Percentiles rank a stretch among this genome's conserved stretches.
phyloP scores from a whole-genome alignment of 2,329 filamentous ascomycete genomes.

The Hortaea sp. region DNA sequence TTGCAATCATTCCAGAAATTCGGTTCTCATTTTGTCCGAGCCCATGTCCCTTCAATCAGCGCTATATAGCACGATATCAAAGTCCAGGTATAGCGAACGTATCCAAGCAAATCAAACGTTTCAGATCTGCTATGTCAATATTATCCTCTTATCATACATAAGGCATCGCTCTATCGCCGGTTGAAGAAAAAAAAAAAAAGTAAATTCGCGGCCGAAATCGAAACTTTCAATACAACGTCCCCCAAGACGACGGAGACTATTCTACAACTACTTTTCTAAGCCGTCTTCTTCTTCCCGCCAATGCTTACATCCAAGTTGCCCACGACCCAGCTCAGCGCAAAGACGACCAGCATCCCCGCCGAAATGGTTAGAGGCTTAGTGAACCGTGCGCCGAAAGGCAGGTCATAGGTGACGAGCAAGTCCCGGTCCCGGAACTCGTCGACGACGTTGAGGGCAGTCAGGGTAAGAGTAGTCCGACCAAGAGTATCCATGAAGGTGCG shows the following conservation, averaged over 20 bases:
- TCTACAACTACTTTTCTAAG: background rate
- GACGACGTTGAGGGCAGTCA: conserved; percentile 77
- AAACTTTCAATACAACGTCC: too few relatives aligned
- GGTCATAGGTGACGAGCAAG: conserved; percentile 79
- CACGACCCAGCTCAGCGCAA: conserved; percentile 62
- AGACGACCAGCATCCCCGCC: conserved; percentile 60
- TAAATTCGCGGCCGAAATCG: too few relatives aligned
- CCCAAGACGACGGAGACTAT: too few relatives aligned
- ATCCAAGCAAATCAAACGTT: too few relatives aligned
- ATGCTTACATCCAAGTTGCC: conserved; percentile 77
- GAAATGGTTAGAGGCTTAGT: conserved; percentile 83
- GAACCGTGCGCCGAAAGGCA: conserved; percentile 61
- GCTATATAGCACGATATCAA: too few relatives aligned
- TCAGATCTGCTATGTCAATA: too few relatives aligned
- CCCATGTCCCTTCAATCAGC: too few relatives aligned
- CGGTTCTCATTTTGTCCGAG: too few relatives aligned
- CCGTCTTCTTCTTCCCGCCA: conserved; percentile 27
- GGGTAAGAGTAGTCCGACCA: conserved; percentile 70
- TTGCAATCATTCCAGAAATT: too few relatives aligned
- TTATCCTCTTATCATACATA: background rate
- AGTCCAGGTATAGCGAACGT: too few relatives aligned
- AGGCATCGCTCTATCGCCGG: background rate
- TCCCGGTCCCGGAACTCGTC: conserved; percentile 82
- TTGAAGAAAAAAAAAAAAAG: too few relatives aligned
- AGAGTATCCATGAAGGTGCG: conserved; percentile 90